Conservation (phyloP, 352 stramenopile genomes). For the Globisporangium cylindrosporum region DNA sequence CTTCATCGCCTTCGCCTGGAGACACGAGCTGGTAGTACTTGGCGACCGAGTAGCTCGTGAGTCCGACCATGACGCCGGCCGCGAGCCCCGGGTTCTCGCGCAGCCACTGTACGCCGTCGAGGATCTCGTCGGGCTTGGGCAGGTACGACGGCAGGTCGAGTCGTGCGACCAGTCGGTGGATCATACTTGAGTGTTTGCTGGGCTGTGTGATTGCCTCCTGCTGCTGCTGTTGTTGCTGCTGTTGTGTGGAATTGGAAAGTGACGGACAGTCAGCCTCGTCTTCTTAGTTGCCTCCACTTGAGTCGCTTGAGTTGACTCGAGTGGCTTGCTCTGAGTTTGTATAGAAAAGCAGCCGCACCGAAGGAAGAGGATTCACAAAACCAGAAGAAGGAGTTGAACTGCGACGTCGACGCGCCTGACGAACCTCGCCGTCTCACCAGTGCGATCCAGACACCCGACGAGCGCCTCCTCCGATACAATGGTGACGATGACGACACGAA, state of each 20-base stretch:
- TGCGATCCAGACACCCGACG: neutral
- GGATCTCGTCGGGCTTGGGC: conserved; percentile 57
- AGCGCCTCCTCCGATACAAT: neutral
- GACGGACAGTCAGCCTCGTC: neutral
- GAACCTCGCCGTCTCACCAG: conserved; percentile 10
- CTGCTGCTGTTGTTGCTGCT: neutral
- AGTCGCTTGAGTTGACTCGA: neutral
- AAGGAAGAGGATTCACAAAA: neutral
- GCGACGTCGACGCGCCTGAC: conserved; percentile 21
- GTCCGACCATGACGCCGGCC: conserved; percentile 55
- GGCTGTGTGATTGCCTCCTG: neutral
- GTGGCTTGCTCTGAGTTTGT: neutral
- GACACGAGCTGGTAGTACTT: conserved; percentile 56
- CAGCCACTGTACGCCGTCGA: conserved; percentile 60
- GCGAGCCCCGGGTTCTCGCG: conserved; percentile 66
- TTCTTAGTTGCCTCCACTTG: neutral
- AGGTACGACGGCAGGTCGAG: conserved; percentile 58
- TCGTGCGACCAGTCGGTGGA: conserved; percentile 41
- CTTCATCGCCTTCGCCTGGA: conserved; percentile 25
- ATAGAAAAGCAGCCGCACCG: conserved; percentile 11
- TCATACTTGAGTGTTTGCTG: conserved; percentile 10
- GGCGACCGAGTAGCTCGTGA: conserved; percentile 67
- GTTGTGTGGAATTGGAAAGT: conserved; percentile 9
- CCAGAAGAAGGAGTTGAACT: conserved; percentile 10
- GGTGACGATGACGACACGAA: conserved; percentile 6